Conservation (phyloP, 495 filamentous ascomycete species). For the Parathielavia appendiculata region DNA sequence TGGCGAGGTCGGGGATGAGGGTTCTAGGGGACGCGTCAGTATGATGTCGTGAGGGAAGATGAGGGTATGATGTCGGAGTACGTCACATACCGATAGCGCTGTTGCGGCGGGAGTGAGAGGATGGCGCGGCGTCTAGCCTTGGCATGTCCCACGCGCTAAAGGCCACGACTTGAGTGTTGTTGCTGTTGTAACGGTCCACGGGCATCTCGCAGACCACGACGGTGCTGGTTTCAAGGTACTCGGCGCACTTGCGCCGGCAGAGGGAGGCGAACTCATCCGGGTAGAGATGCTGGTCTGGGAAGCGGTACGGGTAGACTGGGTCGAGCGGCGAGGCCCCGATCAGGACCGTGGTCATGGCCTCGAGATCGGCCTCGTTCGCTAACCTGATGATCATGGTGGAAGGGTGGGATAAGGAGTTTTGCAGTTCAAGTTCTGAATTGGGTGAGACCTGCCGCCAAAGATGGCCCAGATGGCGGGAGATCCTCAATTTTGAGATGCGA, state of each 20-base stretch:
- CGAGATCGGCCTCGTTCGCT: constrained; percentile 26
- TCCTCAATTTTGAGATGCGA: background rate
- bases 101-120: background rate
- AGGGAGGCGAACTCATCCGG: constrained; percentile 25
- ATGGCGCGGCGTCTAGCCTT: background rate
- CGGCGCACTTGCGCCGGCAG: constrained; percentile 24
- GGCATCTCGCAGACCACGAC: constrained; percentile 33
- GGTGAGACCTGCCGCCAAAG: background rate
- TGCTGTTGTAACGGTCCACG: background rate
- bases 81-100: constrained; percentile 12
- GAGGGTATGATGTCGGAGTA: background rate
- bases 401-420: background rate
- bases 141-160: constrained; percentile 29
- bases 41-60: background rate
- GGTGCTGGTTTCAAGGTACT: constrained; percentile 26
- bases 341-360: constrained; percentile 28
- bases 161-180: constrained; percentile 21
- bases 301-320: constrained; percentile 36
- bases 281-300: constrained; percentile 28
- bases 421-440: background rate
- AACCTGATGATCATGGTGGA: constrained; percentile 21
- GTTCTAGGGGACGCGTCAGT: background rate
- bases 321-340: constrained; percentile 29
- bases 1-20: constrained; percentile 3
- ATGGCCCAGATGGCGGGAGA: background rate